phyloP scores from a whole-genome alignment of 257 asterid species.

The Penstemon barbatus region DNA sequence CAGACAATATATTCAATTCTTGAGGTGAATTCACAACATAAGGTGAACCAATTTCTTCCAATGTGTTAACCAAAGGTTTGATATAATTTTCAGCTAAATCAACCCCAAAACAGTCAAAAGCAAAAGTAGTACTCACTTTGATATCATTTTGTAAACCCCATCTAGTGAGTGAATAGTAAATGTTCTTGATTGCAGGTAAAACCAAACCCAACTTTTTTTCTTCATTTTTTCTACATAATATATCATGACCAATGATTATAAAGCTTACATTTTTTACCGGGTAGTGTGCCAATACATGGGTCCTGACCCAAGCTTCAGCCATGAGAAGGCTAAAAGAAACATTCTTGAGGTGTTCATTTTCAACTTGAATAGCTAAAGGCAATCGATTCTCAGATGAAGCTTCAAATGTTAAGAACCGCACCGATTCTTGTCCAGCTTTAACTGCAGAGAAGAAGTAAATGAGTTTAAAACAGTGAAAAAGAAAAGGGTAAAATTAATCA shows the following conservation, averaged over 20 bases:
- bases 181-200: conserved; percentile 64
- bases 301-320: conserved; percentile 78
- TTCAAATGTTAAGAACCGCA: conserved; percentile 38
- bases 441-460: conserved; percentile 37
- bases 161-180: conserved; percentile 76
- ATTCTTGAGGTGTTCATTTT: conserved; percentile 40
- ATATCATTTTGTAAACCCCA: conserved; percentile 83
- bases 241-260: conserved; percentile 54
- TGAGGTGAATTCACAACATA: conserved; percentile 39
- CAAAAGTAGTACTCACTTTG: conserved; percentile 54
- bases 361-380: conserved; percentile 52
- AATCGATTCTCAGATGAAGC: conserved; percentile 25
- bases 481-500: too few species aligned
- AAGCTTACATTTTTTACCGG: conserved; percentile 61
- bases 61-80: conserved; percentile 49
- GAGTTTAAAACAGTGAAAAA: not conserved
- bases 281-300: conserved; percentile 59
- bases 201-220: conserved; percentile 34
- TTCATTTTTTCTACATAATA: conserved; percentile 44
- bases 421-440: conserved; percentile 44
- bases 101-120: conserved; percentile 51
- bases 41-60: conserved; percentile 54
- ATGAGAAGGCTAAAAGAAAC: conserved; percentile 59
- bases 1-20: conserved; percentile 21
- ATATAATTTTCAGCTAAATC: conserved; percentile 38